Conservation (phyloP, 768 basidiomycete species). For the Xanthoconium purpureum region DNA sequence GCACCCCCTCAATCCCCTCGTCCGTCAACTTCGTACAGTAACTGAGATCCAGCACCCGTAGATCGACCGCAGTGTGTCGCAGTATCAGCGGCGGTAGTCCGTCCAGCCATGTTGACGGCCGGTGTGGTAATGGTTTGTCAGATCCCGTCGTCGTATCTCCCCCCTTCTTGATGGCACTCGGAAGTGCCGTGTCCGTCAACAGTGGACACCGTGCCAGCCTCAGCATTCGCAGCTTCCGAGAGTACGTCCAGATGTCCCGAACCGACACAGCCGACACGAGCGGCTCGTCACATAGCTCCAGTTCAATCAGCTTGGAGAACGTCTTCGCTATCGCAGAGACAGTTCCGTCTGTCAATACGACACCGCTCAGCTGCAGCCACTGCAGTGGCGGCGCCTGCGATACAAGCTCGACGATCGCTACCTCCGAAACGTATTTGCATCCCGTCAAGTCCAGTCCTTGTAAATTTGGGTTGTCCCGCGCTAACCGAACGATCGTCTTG, state of each 20-base stretch:
- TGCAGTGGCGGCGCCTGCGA: slow-evolving; percentile 64
- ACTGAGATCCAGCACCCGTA: slow-evolving; percentile 78
- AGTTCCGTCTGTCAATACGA: slow-evolving; percentile 55
- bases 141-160: slow-evolving; percentile 21
- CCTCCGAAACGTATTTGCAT: slow-evolving; percentile 74
- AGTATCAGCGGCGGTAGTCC: slow-evolving; percentile 60
- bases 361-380: slow-evolving; percentile 70
- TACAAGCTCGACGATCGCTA: slow-evolving; percentile 71
- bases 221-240: slow-evolving; percentile 71
- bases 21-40: slow-evolving; percentile 70
- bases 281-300: slow-evolving; percentile 73
- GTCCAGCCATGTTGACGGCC: slow-evolving; percentile 60
- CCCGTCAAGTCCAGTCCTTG: slow-evolving; percentile 74
- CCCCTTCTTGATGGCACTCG: slow-evolving; percentile 43
- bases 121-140: slow-evolving; percentile 54
- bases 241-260: slow-evolving; percentile 79
- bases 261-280: slow-evolving; percentile 66
- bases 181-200: slow-evolving; percentile 80
- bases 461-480: slow-evolving; percentile 59
- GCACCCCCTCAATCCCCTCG: slow-evolving; percentile 69
- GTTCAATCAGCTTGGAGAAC: slow-evolving; percentile 75
- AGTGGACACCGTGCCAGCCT: slow-evolving; percentile 74
- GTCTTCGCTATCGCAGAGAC: slow-evolving; percentile 70
- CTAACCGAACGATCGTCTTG: slow-evolving; percentile 61
- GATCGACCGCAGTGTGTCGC: slow-evolving; percentile 62